Evolutionary conservation across 192 early-diverging fungal genomes (phyloP).

Genomic region (Mortierella claussenii): DNA sequence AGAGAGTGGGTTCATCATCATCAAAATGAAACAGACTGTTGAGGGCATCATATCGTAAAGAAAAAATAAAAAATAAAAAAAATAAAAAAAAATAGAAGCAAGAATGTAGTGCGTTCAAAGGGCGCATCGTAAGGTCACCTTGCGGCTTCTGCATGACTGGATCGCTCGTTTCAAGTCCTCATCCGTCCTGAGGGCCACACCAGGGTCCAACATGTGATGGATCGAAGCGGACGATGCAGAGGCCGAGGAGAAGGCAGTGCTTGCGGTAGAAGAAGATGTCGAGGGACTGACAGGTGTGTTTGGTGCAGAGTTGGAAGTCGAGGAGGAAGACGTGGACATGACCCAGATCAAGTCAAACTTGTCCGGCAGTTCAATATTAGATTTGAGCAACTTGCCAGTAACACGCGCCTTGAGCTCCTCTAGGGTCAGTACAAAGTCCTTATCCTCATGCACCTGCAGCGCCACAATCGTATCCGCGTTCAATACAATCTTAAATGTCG

Average conservation of each 20-base stretch:
- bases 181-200: constrained; percentile 19
- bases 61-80: background rate
- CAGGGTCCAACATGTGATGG: constrained; percentile 2
- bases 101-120: background rate
- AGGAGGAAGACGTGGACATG: background rate
- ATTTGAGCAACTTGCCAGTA: constrained; percentile 30
- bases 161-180: constrained; percentile 30
- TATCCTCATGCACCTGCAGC: constrained; percentile 33
- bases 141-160: constrained; percentile 29
- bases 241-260: constrained; percentile 1
- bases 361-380: constrained; percentile 39
- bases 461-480: constrained; percentile 52
- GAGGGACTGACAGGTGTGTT: constrained; percentile 1
- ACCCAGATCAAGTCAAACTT: constrained; percentile 40
- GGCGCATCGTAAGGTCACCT: constrained; percentile 33
- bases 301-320: background rate
- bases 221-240: background rate
- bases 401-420: constrained; percentile 21
- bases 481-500: constrained; percentile 50
- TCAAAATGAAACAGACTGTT: background rate
- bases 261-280: background rate
- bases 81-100: background rate
- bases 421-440: constrained; percentile 24
- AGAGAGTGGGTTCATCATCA: no score
- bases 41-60: background rate